Percentiles rank a stretch among this genome's conserved stretches.
These are phyloP conservation scores for Pichia cabralensis DNA, from an alignment of 805 yeast species.

Conservation along the genomic window DNA sequence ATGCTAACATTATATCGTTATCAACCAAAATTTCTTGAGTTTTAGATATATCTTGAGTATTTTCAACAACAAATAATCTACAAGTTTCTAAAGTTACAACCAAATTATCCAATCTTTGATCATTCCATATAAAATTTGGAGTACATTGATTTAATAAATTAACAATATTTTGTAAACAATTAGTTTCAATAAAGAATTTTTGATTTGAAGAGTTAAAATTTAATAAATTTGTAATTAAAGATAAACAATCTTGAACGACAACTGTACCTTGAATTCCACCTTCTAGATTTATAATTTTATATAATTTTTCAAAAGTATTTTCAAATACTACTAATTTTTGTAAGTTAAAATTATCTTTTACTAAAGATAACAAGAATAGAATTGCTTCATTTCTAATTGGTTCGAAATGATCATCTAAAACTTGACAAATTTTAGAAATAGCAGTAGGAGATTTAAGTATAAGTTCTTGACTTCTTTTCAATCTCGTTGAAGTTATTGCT, in stretches of 20 bases:
- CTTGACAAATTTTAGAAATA: constrained; percentile 58
- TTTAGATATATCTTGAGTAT: constrained; percentile 47
- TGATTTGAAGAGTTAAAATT: constrained; percentile 86
- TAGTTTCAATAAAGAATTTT: constrained; percentile 77
- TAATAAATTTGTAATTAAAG: constrained; percentile 61
- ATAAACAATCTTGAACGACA: constrained; percentile 84
- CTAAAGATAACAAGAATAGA: constrained; percentile 72
- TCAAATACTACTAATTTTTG: constrained; percentile 94
- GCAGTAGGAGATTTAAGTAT: constrained; percentile 70
- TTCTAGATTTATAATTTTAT: constrained; percentile 72
- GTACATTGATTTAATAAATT: constrained; percentile 54
- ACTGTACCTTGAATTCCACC: constrained; percentile 86
- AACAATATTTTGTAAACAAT: constrained; percentile 59
- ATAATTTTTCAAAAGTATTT: constrained; percentile 75
- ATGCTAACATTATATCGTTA: constrained; percentile 54
- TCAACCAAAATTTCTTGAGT: constrained; percentile 55
- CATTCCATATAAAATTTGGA: constrained; percentile 48
- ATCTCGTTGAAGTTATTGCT: constrained; percentile 70
- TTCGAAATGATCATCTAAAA: constrained; percentile 58
- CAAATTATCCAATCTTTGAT: constrained; percentile 61
- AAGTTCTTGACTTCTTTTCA: constrained; percentile 61
- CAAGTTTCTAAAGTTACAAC: constrained; percentile 62
- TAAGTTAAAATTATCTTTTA: constrained; percentile 69
- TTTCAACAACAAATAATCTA: constrained; percentile 61
- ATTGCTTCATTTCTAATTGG: constrained; percentile 87